A percentile compares a stretch with the other conserved stretches of the same genome.
Evolutionary conservation across 169 alveolate genomes (phyloP).

Genomic region (Plasmodium relictum): DNA sequence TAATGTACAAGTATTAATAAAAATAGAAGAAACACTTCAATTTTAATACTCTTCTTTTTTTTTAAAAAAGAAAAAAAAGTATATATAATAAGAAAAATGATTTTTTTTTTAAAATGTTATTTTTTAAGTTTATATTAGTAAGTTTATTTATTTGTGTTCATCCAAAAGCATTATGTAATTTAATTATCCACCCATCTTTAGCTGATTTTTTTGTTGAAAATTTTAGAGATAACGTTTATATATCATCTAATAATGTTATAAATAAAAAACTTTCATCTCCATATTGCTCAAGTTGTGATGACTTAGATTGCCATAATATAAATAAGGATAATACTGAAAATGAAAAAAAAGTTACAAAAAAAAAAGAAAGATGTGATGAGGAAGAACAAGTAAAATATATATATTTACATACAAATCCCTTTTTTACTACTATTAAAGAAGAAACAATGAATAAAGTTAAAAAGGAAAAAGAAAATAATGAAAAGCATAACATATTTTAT

Average conservation of each 20-base stretch:
- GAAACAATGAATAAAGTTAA: not conserved
- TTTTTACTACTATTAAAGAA: constrained; percentile 6
- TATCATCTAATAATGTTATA: constrained; percentile 30
- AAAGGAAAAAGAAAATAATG: not conserved
- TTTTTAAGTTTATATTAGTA: not conserved
- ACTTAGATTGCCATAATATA: constrained; percentile 27
- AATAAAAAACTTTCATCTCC: constrained; percentile 29
- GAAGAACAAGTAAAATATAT: not conserved
- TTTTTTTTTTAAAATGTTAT: constrained; percentile 9
- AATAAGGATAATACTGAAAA: not conserved
- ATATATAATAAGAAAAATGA: no score
- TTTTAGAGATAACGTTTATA: constrained; percentile 23
- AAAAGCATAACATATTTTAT: constrained; percentile 5
- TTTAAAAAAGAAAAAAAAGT: not conserved
- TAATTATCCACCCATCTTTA: constrained; percentile 42
- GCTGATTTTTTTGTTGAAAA: constrained; percentile 56
- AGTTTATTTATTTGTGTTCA: not conserved
- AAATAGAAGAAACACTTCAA: not conserved
- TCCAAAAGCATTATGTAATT: constrained; percentile 2
- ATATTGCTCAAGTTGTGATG: constrained; percentile 37
- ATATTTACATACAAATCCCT: constrained; percentile 34
- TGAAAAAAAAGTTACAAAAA: not conserved
- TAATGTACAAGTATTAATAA: no score
- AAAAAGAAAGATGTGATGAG: constrained; percentile 11
- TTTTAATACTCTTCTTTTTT: not conserved